phyloP scores from a whole-genome alignment of 352 stramenopile genomes.

The Phytophthora cryptogea region DNA sequence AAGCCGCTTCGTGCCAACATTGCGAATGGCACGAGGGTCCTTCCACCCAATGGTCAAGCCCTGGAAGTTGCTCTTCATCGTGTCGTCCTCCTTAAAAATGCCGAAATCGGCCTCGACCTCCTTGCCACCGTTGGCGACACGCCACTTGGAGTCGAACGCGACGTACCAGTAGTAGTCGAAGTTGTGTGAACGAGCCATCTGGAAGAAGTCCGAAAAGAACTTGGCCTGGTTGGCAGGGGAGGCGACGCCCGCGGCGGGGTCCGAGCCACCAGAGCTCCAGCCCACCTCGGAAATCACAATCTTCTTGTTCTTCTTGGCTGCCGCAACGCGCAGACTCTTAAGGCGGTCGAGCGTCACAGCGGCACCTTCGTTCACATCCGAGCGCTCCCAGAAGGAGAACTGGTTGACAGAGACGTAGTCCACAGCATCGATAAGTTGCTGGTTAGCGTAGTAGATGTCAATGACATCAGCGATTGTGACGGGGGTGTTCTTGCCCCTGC shows the following conservation, averaged over 20 bases:
- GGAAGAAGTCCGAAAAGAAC: constrained; percentile 77
- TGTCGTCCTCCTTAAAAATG: constrained; percentile 51
- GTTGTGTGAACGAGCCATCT: constrained; percentile 49
- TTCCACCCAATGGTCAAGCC: constrained; percentile 41
- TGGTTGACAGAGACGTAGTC: constrained; percentile 80
- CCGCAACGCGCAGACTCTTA: constrained; percentile 43
- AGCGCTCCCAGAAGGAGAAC: constrained; percentile 77
- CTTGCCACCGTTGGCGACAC: constrained; percentile 44
- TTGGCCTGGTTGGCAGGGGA: constrained; percentile 61
- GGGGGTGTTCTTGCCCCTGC: constrained; percentile 47
- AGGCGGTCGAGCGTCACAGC: constrained; percentile 61
- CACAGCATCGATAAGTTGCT: constrained; percentile 58
- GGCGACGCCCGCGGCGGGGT: constrained; percentile 36
- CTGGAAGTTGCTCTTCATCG: constrained; percentile 69
- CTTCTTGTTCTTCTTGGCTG: constrained; percentile 53
- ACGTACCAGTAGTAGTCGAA: constrained; percentile 81
- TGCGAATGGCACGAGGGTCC: constrained; percentile 36
- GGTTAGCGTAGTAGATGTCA: constrained; percentile 71
- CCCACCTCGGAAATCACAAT: constrained; percentile 69
- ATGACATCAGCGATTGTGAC: constrained; percentile 76
- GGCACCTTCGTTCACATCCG: constrained; percentile 50
- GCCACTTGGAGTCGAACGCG: constrained; percentile 71
- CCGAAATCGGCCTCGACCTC: constrained; percentile 73
- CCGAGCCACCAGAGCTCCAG: constrained; percentile 56
- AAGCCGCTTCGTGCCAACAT: constrained; percentile 30